Evolutionary conservation across 169 alveolate genomes (phyloP).

Genomic region (Plasmodium reichenowi): DNA sequence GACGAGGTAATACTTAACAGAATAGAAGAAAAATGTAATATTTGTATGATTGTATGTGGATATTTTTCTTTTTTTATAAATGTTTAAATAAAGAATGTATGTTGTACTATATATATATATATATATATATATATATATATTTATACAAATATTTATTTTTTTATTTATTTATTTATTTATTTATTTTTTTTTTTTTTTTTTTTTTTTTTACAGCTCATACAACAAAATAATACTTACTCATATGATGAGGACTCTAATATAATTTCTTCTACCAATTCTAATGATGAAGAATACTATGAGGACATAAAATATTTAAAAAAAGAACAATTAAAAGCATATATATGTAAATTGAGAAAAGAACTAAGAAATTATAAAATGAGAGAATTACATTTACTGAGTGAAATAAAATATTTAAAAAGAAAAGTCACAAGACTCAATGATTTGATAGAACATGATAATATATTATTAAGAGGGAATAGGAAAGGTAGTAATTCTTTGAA

Average conservation of each 20-base stretch:
- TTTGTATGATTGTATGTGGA: background rate
- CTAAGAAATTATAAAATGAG: constrained; percentile 31
- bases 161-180: background rate
- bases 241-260: no score
- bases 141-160: background rate
- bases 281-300: constrained; percentile 13
- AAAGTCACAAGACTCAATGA: constrained; percentile 41
- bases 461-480: constrained; percentile 17
- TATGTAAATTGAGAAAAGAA: constrained; percentile 62
- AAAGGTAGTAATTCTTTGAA: background rate
- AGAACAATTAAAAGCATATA: constrained; percentile 66
- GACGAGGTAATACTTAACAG: constrained; percentile 19
- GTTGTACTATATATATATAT: background rate
- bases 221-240: background rate
- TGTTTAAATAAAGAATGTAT: background rate
- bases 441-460: constrained; percentile 49
- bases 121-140: background rate
- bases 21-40: no score
- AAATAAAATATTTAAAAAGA: constrained; percentile 68
- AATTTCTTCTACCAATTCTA: no score
- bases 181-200: background rate
- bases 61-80: background rate
- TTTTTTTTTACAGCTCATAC: constrained; percentile 8
- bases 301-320: constrained; percentile 62
- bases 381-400: constrained; percentile 38